phyloP scores from a whole-genome alignment of 768 basidiomycete species.

The Boletus tylopilopsis region DNA sequence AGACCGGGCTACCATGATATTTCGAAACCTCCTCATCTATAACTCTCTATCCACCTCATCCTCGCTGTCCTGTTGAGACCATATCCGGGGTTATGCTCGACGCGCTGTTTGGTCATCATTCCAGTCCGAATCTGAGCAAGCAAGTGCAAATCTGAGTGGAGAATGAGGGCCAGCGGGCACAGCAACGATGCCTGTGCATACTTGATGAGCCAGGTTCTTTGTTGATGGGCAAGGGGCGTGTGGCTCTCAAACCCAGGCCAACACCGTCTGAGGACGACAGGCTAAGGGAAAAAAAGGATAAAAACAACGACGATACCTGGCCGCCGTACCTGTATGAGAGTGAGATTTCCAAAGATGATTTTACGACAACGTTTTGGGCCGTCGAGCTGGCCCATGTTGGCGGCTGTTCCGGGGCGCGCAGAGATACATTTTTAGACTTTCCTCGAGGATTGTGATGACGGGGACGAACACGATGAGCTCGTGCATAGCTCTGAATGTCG shows the following conservation, averaged over 20 bases:
- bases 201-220: constrained; percentile 36
- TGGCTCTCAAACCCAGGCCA: constrained; percentile 13
- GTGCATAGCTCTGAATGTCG: constrained; percentile 80
- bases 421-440: constrained; percentile 99
- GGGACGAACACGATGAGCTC: constrained; percentile 97
- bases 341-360: constrained; percentile 78
- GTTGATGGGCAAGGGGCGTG: constrained; percentile 22
- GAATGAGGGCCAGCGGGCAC: constrained; percentile 4
- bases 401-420: constrained; percentile 89
- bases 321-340: constrained; percentile 90
- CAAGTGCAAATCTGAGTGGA: constrained; percentile 54
- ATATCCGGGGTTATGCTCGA: too few relatives aligned
- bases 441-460: constrained; percentile 91
- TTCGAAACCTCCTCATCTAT: too few relatives aligned
- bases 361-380: constrained; percentile 53
- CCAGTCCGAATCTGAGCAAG: too few relatives aligned
- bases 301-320: constrained; percentile 81
- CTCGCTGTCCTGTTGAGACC: too few relatives aligned
- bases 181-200: constrained; percentile 20
- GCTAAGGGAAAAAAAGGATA: constrained; percentile 60
- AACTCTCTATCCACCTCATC: too few relatives aligned
- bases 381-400: constrained; percentile 92
- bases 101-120: too few relatives aligned
- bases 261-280: constrained; percentile 10
- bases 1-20: too few relatives aligned